These are phyloP conservation scores for Gossypium schwendimanii DNA, from an alignment of 441 rosid species.

Conservation along the genomic window DNA sequence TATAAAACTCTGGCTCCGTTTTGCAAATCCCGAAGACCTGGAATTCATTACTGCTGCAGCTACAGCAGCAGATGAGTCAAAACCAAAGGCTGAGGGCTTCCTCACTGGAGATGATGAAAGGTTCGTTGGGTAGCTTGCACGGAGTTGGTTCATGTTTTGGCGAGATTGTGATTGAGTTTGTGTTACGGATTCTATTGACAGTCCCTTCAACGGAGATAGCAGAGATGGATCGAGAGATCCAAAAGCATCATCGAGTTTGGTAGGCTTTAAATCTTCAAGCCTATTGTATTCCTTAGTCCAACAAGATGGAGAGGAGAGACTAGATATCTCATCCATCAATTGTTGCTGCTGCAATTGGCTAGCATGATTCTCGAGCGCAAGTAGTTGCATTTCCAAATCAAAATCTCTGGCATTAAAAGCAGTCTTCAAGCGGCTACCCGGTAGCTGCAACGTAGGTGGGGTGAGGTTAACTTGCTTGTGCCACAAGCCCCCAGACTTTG, in stretches of 20 bases:
- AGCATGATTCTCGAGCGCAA: constrained; percentile 36
- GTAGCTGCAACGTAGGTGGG: constrained; percentile 68
- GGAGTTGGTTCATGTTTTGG: constrained; percentile 55
- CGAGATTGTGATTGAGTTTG: constrained; percentile 51
- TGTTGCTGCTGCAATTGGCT: constrained; percentile 31
- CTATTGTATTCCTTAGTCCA: constrained; percentile 40
- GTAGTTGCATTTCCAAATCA: constrained; percentile 58
- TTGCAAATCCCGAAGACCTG: constrained; percentile 67
- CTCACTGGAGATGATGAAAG: constrained; percentile 41
- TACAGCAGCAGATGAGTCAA: constrained; percentile 69
- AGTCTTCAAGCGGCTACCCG: constrained; percentile 75
- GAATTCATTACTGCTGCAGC: constrained; percentile 84
- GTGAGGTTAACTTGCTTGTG: constrained; percentile 63
- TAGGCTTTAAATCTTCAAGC: constrained; percentile 42
- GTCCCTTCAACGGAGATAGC: constrained; percentile 43
- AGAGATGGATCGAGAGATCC: constrained; percentile 57
- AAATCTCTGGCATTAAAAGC: constrained; percentile 68
- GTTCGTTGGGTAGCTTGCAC: constrained; percentile 51
- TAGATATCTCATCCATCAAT: constrained; percentile 43
- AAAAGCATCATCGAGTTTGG: constrained; percentile 59
- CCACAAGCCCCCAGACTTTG: constrained; percentile 56
- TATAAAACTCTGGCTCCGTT: constrained; percentile 80
- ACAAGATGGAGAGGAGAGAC: constrained; percentile 43
- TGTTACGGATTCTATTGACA: constrained; percentile 28
- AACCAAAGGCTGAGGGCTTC: constrained; percentile 52